Evolutionary conservation across 1,139 yeast genomes (phyloP), one percentile per base, ranked within the genome.

Genomic region (Yamadazyma atmosphaerica): DNA sequence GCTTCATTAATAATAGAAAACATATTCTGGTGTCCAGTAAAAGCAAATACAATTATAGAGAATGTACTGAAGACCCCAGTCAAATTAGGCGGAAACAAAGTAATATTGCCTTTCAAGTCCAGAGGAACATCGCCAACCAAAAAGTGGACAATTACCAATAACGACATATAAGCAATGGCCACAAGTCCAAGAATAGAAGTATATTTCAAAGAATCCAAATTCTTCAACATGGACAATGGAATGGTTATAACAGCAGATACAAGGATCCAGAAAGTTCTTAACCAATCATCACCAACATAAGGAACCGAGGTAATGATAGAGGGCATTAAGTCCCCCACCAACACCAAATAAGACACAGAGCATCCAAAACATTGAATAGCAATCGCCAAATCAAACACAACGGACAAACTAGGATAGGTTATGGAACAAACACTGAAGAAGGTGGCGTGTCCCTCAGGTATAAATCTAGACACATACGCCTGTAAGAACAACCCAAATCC

Each of bases 321-420:
- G 10, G 77, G 74, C 69, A 68, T 69, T 46, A 71, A 61, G 46
- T 72, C 77, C 6, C 77, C 76, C 26, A 72, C 63, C 42, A 72
- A 60, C 14, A 72, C 76, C 49, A 72, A 57, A 42, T 72, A 72
- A 14, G 72, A 65, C 35, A 72, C 56, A 5, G 76, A 74, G 42
- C 75, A 72, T 2, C 77, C 77, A 50, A 71, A 70, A 48, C 95
- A 86, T 60, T 90, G 95, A 41, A 89, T 68, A 17, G 92, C 89
- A 57, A 90, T 89, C 12, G 96, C 95, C 12, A 83, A 56, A 61
- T 90, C 98, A 63, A 90, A 90, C 24, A 87, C 61, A 25, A 89
- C 83, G 1, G 95, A 80, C 33, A 89, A 64, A n/a, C 76, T 68
- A 0, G 98, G 98, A 55, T 88, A 89, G 0, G 97, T 86, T 39